Base-by-base conservation (phyloP, 2,329 filamentous ascomycete species). In the Plectosphaerella cucumerina region DNA sequence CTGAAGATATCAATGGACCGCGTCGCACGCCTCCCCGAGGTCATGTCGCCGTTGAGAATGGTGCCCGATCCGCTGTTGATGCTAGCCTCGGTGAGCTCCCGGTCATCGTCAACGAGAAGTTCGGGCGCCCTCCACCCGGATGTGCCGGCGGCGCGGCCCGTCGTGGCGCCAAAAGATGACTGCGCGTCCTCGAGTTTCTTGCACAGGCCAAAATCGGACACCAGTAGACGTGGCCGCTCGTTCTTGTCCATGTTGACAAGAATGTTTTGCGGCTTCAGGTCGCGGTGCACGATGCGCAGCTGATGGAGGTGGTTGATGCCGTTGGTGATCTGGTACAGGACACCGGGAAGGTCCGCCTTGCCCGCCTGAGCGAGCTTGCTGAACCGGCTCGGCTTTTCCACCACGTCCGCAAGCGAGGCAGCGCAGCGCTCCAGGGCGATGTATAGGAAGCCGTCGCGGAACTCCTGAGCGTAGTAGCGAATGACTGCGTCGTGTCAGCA, bases 1-100 rank as follows among this genome's bases (percentile, higher is more conserved):
- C 92, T 96, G 72, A 99, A 99, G 22, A 99, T 96, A 65, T 99
- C 94, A 54, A 97, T 97, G 9, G 94, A 90, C 44, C 94, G 87
- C 44, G 96, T 99, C 6, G 95, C 93, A 48, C 94, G 88, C 53
- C 91, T 86, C 58, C 83, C 84, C 58, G 62, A 76, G 71, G 75
- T 80, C 66, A 83, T 72, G 17, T 82, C 80, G 12, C 82, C 74
- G 39, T 74, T 75, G 5, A 81, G 72, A n/a, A 78, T 73, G n/a
- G 77, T 74, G 14, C 79, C 80, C 14, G 81, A 83, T 20, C 81
- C 78, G 56, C 82, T 86, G 53, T 85, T 80, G 31, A 76, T 82
- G 58, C 77, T 80, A 2, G 72, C 65, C 39, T 80, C 78, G 44
- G 74, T 66, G 58, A 78, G 60, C 3, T 69, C 67, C 39, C 80